These are phyloP conservation scores for Polytrichum commune DNA, from an alignment of 225 moss, liverwort and hornwort species.

Conservation along the genomic window DNA sequence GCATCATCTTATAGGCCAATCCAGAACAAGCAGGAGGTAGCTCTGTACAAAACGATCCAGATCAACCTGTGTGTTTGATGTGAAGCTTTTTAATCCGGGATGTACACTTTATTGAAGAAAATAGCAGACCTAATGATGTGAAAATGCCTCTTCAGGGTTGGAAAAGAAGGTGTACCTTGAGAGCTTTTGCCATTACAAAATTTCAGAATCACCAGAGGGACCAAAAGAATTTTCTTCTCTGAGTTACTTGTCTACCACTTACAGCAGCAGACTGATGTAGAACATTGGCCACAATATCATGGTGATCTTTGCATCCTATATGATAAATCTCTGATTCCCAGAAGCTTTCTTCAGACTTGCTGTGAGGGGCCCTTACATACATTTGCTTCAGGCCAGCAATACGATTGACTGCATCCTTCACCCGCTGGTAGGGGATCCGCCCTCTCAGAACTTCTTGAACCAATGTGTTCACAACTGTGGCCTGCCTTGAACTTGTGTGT, in stretches of 20 bases:
- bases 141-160: no score
- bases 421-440: constrained; percentile 35
- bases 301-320: constrained; percentile 74
- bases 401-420: constrained; percentile 42
- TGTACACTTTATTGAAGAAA: no score
- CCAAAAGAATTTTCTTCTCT: constrained; percentile 11
- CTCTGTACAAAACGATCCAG: no score
- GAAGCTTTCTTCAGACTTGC: constrained; percentile 22
- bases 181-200: no score
- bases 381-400: constrained; percentile 37
- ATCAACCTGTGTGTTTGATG: no score
- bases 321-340: constrained; percentile 24
- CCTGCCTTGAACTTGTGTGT: constrained; percentile 46
- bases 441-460: constrained; percentile 42
- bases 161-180: no score
- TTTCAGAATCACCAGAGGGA: constrained; percentile 19
- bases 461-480: constrained; percentile 34
- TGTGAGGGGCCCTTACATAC: constrained; percentile 19
- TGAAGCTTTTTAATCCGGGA: no score
- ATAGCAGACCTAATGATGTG: no score
- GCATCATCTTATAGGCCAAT: no score
- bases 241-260: not conserved
- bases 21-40: no score
- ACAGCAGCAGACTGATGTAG: constrained; percentile 49
- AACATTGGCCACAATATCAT: constrained; percentile 56